A percentile compares a stretch with the other conserved stretches of the same genome.
Conservation (phyloP, 306 rosid genomes). For the Lablab purpureus region DNA sequence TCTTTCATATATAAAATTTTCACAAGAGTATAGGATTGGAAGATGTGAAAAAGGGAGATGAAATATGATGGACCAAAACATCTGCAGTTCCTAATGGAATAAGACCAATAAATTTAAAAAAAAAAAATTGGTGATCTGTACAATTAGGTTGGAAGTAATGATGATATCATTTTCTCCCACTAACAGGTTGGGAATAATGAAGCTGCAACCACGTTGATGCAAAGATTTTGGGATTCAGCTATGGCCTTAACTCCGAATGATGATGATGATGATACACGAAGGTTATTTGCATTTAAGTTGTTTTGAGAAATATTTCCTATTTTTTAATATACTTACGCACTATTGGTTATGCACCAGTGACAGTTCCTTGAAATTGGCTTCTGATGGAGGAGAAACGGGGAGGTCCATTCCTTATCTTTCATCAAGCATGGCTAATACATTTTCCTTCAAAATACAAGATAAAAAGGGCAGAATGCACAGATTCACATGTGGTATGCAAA, state of each 20-base stretch:
- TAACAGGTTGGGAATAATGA: constrained; percentile 85
- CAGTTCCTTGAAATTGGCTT: constrained; percentile 77
- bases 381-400: constrained; percentile 86
- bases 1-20: constrained; percentile 1
- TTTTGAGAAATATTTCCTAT: constrained; percentile 20
- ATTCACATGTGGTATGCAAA: constrained; percentile 82
- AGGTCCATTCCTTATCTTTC: constrained; percentile 61
- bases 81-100: background rate
- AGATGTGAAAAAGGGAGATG: background rate
- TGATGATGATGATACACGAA: constrained; percentile 81
- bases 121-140: background rate
- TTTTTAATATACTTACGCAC: constrained; percentile 40
- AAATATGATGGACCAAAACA: background rate
- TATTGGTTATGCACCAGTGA: constrained; percentile 67
- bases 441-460: constrained; percentile 88
- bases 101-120: background rate
- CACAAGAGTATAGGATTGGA: background rate
- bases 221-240: constrained; percentile 99
- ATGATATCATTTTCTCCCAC: constrained; percentile 37
- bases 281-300: constrained; percentile 55
- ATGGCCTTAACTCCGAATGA: constrained; percentile 78
- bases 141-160: constrained; percentile 78
- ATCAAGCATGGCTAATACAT: constrained; percentile 60
- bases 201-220: constrained; percentile 84
- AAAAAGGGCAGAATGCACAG: constrained; percentile 93